phyloP scores from a whole-genome alignment of 1,139 yeast species.

The Zhuliangozyma parablackwelliae region DNA sequence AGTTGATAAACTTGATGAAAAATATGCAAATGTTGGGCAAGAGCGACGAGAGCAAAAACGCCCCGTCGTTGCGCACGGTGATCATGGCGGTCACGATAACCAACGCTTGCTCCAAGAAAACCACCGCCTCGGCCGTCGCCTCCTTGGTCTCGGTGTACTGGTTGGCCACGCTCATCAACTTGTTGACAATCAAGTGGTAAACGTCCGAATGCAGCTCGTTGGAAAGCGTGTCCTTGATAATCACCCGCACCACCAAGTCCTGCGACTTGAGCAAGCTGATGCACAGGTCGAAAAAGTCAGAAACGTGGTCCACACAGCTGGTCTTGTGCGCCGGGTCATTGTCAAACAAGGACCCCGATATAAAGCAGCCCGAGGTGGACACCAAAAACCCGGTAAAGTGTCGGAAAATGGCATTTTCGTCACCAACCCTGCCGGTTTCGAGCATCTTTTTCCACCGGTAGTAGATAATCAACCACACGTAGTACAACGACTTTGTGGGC shows the following conservation, averaged over 20 bases:
- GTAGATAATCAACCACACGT: conserved; percentile 60
- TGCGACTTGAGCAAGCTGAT: conserved; percentile 44
- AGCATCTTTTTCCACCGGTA: conserved; percentile 47
- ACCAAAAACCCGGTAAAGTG: conserved; percentile 62
- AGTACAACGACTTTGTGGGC: conserved; percentile 58
- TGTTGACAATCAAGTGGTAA: conserved; percentile 31
- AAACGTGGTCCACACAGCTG: conserved; percentile 27
- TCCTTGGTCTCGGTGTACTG: conserved; percentile 22
- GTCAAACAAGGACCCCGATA: conserved; percentile 23
- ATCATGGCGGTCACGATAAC: conserved; percentile 38
- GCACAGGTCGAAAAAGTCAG: conserved; percentile 48
- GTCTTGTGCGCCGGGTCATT: conserved; percentile 22
- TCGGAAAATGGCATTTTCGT: conserved; percentile 45
- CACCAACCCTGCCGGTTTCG: conserved; percentile 20
- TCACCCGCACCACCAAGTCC: conserved; percentile 47
- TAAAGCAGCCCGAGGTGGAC: conserved; percentile 53
- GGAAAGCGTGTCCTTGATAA: conserved; percentile 41
- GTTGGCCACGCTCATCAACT: conserved; percentile 24
- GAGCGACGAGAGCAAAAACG: conserved; percentile 31
- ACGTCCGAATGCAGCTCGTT: conserved; percentile 47
- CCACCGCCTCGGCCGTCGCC: conserved; percentile 27
- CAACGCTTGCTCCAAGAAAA: conserved; percentile 38
- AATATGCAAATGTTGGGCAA: conserved; percentile 30
- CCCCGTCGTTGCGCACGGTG: conserved; percentile 31
- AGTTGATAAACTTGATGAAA: conserved; percentile 28